Evolutionary conservation across 2,329 filamentous ascomycete genomes (phyloP).

Genomic region (Tolypocladium cylindrosporum): DNA sequence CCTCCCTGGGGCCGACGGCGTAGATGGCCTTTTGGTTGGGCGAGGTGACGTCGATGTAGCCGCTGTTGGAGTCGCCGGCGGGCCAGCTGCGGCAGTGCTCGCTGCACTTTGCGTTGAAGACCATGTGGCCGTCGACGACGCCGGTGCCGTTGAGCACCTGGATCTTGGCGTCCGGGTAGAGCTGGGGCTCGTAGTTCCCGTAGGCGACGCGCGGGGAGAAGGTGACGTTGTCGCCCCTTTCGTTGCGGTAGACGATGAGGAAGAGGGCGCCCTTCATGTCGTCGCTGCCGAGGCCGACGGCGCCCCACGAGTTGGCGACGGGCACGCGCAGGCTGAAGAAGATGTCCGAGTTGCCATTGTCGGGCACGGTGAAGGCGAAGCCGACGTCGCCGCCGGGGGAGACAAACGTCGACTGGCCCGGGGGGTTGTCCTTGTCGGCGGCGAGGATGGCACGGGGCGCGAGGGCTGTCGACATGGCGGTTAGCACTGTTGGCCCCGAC

Average conservation of each 20-base stretch:
- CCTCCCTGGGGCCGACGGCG: conserved; percentile 40
- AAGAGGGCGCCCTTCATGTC: conserved; percentile 43
- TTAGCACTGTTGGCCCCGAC: neutral
- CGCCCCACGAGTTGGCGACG: conserved; percentile 37
- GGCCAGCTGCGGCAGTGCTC: conserved; percentile 42
- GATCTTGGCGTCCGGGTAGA: conserved; percentile 32
- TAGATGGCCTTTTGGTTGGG: conserved; percentile 41
- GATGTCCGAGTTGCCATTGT: conserved; percentile 34
- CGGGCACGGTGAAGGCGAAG: conserved; percentile 41
- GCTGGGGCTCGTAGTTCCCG: conserved; percentile 42
- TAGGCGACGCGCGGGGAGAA: conserved; percentile 43
- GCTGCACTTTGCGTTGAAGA: conserved; percentile 41
- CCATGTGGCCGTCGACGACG: conserved; percentile 33
- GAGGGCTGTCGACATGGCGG: conserved; percentile 9
- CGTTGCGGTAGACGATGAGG: conserved; percentile 43
- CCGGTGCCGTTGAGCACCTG: conserved; percentile 36
- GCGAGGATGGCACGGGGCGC: conserved; percentile 13
- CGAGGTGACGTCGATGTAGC: conserved; percentile 39
- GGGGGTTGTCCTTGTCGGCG: conserved; percentile 15
- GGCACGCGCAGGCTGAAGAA: conserved; percentile 45
- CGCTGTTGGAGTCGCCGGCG: conserved; percentile 17
- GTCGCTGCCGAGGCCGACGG: conserved; percentile 42
- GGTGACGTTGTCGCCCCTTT: conserved; percentile 37
- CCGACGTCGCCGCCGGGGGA: conserved; percentile 30
- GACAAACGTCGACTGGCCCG: conserved; percentile 32